Percentiles rank a stretch among this genome's conserved stretches.
phyloP scores from a whole-genome alignment of 1,139 yeast species.

The Protomyces gravidus region DNA sequence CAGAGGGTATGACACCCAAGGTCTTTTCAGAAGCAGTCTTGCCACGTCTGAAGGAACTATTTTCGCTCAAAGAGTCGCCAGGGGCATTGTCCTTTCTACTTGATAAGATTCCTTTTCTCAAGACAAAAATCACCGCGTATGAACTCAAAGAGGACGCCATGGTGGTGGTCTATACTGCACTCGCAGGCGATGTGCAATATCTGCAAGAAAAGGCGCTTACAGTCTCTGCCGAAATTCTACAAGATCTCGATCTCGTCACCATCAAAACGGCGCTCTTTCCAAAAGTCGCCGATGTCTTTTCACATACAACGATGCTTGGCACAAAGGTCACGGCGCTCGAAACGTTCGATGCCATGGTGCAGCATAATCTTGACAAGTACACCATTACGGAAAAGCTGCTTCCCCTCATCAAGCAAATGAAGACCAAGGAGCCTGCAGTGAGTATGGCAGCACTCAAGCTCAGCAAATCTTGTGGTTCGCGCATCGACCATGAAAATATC shows the following conservation, averaged over 20 bases:
- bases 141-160: slow-evolving; percentile 44
- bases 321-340: slow-evolving; percentile 69
- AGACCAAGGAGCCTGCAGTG: slow-evolving; percentile 70
- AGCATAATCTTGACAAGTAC: slow-evolving; percentile 61
- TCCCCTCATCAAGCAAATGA: slow-evolving; percentile 68
- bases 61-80: slow-evolving; percentile 45
- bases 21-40: slow-evolving; percentile 71
- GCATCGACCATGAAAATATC: slow-evolving; percentile 46
- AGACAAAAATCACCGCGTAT: slow-evolving; percentile 49
- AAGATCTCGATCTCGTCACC: slow-evolving; percentile 62
- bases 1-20: slow-evolving; percentile 63
- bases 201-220: slow-evolving; percentile 57
- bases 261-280: slow-evolving; percentile 73
- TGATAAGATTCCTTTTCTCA: slow-evolving; percentile 53
- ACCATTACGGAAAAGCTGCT: slow-evolving; percentile 70
- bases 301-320: slow-evolving; percentile 74
- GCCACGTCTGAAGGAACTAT: slow-evolving; percentile 45
- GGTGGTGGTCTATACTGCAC: slow-evolving; percentile 41
- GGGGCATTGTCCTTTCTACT: slow-evolving; percentile 54
- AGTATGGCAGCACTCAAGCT: slow-evolving; percentile 55
- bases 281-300: slow-evolving; percentile 62
- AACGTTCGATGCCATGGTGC: slow-evolving; percentile 58
- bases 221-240: slow-evolving; percentile 48
- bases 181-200: slow-evolving; percentile 42
- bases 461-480: slow-evolving; percentile 44